Conservation (phyloP, 768 basidiomycete genomes). For the Tephrocybe sp. region DNA sequence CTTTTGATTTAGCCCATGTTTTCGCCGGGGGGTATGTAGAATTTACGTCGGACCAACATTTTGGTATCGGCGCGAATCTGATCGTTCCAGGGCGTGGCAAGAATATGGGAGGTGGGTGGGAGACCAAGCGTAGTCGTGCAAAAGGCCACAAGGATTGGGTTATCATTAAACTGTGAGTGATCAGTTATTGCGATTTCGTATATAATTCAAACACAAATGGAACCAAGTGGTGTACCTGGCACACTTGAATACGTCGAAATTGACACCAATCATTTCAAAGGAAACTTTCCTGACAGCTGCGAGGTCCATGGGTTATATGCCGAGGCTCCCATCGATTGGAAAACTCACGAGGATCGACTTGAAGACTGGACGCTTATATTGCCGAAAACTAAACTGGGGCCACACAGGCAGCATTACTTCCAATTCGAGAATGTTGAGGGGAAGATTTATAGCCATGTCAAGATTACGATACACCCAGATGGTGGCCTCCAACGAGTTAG, state of each 20-base stretch:
- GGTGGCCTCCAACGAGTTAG: conserved; percentile 95
- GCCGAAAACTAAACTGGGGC: conserved; percentile 75
- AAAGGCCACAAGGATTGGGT: conserved; percentile 89
- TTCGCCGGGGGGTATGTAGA: conserved; percentile 86
- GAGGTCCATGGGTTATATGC: conserved; percentile 65
- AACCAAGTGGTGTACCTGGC: conserved; percentile 73
- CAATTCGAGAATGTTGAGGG: conserved; percentile 67
- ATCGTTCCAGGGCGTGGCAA: conserved; percentile 89
- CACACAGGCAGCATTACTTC: conserved; percentile 88
- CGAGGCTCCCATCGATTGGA: conserved; percentile 35
- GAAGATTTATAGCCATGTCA: conserved; percentile 74
- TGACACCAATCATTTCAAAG: conserved; percentile 94
- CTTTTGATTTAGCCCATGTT: conserved; percentile 88
- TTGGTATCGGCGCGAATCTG: conserved; percentile 87
- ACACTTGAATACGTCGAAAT: conserved; percentile 77
- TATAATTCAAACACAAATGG: neutral
- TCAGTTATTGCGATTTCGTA: neutral
- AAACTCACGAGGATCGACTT: conserved; percentile 32
- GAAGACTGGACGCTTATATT: conserved; percentile 74
- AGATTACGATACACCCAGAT: conserved; percentile 89
- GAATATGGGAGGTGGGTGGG: conserved; percentile 99
- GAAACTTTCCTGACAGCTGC: conserved; percentile 90
- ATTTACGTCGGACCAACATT: conserved; percentile 91
- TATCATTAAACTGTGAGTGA: conserved; percentile 78
- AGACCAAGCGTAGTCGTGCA: conserved; percentile 84